These are phyloP conservation scores for Zygnema circumcarinatum DNA, from an alignment of 139 green algal species.

Conservation along the genomic window DNA sequence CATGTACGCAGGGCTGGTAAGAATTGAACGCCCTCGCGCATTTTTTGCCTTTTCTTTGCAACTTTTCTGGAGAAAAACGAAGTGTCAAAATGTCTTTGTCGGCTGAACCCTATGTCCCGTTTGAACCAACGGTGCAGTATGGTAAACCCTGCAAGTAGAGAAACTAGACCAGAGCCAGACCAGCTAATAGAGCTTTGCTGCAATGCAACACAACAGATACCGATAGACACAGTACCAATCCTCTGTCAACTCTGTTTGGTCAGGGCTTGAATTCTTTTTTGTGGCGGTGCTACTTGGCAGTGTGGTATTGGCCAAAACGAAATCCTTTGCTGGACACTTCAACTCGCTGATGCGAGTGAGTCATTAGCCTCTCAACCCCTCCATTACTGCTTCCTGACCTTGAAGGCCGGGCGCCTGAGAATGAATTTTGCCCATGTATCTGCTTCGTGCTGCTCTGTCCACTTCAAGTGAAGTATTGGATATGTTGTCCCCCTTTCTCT, in stretches of 20 bases:
- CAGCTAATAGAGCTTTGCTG: too few relatives aligned
- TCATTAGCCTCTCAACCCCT: background rate
- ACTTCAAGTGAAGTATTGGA: too few relatives aligned
- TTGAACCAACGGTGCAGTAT: background rate
- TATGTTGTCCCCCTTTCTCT: too few relatives aligned
- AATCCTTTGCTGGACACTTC: conserved; percentile 7
- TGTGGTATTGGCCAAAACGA: conserved; percentile 33
- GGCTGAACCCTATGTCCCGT: background rate
- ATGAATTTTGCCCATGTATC: too few relatives aligned
- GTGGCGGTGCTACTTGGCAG: conserved; percentile 1
- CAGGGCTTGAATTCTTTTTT: background rate
- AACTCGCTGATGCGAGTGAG: conserved; percentile 23
- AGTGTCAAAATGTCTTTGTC: background rate
- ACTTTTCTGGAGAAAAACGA: background rate
- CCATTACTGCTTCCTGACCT: too few relatives aligned
- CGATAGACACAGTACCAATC: too few relatives aligned
- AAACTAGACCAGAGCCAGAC: too few relatives aligned
- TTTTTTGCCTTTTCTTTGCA: background rate
- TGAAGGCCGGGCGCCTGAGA: too few relatives aligned
- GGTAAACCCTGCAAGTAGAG: too few relatives aligned
- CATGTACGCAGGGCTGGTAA: conserved; percentile 29
- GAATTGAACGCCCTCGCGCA: background rate
- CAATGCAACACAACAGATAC: too few relatives aligned
- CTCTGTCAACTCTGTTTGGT: too few relatives aligned
- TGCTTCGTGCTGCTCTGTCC: too few relatives aligned